phyloP scores from a whole-genome alignment of 2,329 filamentous ascomycete species.

The Aspergillus viridinutans region DNA sequence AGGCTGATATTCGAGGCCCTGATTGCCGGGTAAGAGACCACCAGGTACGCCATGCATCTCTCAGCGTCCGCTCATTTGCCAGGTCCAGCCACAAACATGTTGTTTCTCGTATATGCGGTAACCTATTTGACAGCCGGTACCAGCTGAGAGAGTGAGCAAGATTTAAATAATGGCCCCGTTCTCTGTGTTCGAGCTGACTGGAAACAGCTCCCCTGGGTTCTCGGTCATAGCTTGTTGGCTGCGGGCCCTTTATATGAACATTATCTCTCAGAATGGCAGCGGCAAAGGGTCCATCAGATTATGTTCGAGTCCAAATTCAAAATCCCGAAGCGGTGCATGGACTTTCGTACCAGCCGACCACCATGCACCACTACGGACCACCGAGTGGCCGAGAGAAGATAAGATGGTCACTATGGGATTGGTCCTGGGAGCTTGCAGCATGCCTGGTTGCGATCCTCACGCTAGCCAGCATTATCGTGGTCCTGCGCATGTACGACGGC shows the following conservation, averaged over 20 bases:
- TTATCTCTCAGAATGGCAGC: not conserved
- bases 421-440: conserved; percentile 19
- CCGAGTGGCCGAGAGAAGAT: not conserved
- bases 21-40: not conserved
- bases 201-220: no score
- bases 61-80: not conserved
- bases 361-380: not conserved
- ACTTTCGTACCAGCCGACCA: not conserved
- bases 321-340: not conserved
- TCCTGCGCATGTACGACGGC: conserved; percentile 27
- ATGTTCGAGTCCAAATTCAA: not conserved
- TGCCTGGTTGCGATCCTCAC: conserved; percentile 27
- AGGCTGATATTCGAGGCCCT: not conserved
- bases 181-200: no score
- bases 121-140: not conserved
- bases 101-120: not conserved
- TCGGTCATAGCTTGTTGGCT: no score
- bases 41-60: not conserved
- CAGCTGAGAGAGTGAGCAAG: not conserved
- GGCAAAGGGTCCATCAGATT: not conserved
- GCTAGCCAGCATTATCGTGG: conserved; percentile 30
- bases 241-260: no score
- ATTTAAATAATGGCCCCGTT: not conserved
- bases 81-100: not conserved
- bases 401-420: conserved; percentile 11